A percentile compares a stretch with the other conserved stretches of the same genome.
These are phyloP conservation scores for Triticum urartu DNA, from an alignment of 176 grass and related monocot genomes.

Conservation along the genomic window DNA sequence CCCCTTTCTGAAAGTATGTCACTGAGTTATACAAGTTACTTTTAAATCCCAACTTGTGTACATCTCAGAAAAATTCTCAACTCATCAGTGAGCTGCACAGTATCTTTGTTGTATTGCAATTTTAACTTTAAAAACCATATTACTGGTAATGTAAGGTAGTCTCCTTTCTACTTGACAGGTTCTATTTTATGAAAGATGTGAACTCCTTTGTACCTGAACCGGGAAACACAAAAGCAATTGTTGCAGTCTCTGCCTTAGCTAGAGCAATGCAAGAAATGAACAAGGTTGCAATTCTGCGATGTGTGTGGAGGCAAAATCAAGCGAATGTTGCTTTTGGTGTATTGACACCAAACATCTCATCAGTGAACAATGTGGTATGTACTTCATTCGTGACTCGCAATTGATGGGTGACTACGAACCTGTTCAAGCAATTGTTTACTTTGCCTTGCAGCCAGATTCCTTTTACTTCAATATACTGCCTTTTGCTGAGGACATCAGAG, in stretches of 20 bases:
- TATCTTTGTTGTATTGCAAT: conserved; percentile 18
- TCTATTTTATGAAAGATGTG: conserved; percentile 91
- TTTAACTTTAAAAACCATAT: background rate
- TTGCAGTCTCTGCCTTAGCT: conserved; percentile 73
- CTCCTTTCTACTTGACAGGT: conserved; percentile 43
- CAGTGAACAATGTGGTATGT: conserved; percentile 69
- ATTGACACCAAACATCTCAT: conserved; percentile 87
- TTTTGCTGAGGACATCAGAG: conserved; percentile 86
- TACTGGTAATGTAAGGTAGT: background rate
- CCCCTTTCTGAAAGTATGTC: background rate
- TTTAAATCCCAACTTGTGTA: conserved; percentile 1
- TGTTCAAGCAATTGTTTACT: conserved; percentile 29
- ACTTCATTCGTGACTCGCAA: background rate
- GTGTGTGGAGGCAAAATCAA: conserved; percentile 85
- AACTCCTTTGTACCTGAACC: conserved; percentile 87
- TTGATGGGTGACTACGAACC: conserved; percentile 6
- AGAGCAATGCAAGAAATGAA: conserved; percentile 81
- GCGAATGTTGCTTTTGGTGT: conserved; percentile 76
- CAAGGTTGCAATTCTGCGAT: conserved; percentile 81
- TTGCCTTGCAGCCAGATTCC: conserved; percentile 67
- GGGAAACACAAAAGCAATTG: conserved; percentile 65
- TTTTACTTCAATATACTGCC: conserved; percentile 95
- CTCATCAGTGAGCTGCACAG: background rate
- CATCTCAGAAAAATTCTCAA: background rate
- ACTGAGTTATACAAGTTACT: background rate